Base-by-base conservation (phyloP, 139 green algal species). In the Chlorokybus atmophyticus region DNA sequence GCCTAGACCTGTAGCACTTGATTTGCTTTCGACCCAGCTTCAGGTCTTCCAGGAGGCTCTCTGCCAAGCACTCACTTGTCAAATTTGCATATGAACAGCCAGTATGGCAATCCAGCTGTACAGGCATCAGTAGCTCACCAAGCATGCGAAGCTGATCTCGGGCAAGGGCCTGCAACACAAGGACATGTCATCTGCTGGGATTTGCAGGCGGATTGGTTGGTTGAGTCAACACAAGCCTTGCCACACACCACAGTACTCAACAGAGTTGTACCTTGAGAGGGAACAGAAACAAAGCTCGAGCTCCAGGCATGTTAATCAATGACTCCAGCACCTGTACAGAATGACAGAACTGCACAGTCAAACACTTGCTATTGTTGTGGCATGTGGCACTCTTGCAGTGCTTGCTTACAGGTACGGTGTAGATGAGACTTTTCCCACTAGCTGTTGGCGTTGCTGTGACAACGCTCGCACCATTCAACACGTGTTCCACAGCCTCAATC, bases 361-460 rank as follows among this genome's bases (percentile, higher is more conserved):
- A 44, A 44, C 35, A 44, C 10, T 44, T 21, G 14, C 35, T 44
- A 44, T 10, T 21, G 14, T 44, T 44, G 35, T 44, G 35, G 14
- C 35, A n/a, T n/a, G n/a, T n/a, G n/a, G n/a, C n/a, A n/a, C n/a
- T n/a, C n/a, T n/a, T n/a, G n/a, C n/a, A n/a, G n/a, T n/a, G n/a
- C n/a, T n/a, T 6, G 27, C 44, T 17, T 23, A 61, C 53, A 27
- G 53, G 53, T 5, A 61, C 28, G 8, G 28, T 54, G 25, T 61
- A 61, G 6, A 54, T 55, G n/a, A 61, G 24, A 23, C 35, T 47
- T 29, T 61, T 61, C 5, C 53, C 53, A 23, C 35, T 55, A 8
- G 53, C 53, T 21, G 53, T 61, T 21, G 53, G 53, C n/a, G 53
- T 61, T 7, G 53, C 53, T 31, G 53, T 32, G 4, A 61, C 53